These are phyloP conservation scores for Phytophthora syringae DNA, from an alignment of 352 stramenopile species.

Conservation along the genomic window DNA sequence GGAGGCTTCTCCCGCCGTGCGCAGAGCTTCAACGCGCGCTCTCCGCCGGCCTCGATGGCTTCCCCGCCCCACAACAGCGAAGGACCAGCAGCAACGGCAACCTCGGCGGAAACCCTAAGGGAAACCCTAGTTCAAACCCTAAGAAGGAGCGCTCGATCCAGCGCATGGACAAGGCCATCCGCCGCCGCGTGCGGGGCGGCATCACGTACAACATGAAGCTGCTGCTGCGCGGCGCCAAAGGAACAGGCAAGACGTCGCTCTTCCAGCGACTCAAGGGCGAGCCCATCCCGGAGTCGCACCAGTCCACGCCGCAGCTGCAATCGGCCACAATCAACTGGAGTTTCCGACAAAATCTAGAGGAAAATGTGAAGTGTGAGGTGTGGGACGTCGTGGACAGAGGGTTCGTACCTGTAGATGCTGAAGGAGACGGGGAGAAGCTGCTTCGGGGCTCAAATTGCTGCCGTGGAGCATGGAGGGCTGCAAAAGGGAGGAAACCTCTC, in stretches of 20 bases:
- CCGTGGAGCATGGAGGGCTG: slow-evolving; percentile 27
- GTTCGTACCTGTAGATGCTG: slow-evolving; percentile 38
- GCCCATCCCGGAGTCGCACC: slow-evolving; percentile 71
- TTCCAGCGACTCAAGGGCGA: slow-evolving; percentile 86
- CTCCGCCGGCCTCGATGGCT: slow-evolving; percentile 21
- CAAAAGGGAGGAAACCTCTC: slow-evolving; percentile 25
- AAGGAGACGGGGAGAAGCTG: background rate
- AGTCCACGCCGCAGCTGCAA: slow-evolving; percentile 86
- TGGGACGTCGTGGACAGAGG: slow-evolving; percentile 92
- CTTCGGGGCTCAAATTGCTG: background rate
- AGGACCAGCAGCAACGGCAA: slow-evolving; percentile 23
- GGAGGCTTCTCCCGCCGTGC: slow-evolving; percentile 31
- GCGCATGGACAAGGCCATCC: slow-evolving; percentile 85
- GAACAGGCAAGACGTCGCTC: slow-evolving; percentile 91
- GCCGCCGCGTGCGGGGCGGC: slow-evolving; percentile 75
- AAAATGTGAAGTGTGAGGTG: slow-evolving; percentile 91
- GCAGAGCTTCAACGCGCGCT: slow-evolving; percentile 52
- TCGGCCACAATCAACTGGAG: slow-evolving; percentile 90
- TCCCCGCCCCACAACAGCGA: slow-evolving; percentile 12
- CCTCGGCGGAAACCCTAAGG: background rate
- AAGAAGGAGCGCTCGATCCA: slow-evolving; percentile 72
- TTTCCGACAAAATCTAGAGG: slow-evolving; percentile 66
- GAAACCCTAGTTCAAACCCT: slow-evolving; percentile 27
- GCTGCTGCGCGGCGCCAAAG: slow-evolving; percentile 78
- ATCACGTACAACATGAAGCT: slow-evolving; percentile 95